Base-by-base conservation (phyloP, 345 rosid genomes). In the Pistacia integerrima region DNA sequence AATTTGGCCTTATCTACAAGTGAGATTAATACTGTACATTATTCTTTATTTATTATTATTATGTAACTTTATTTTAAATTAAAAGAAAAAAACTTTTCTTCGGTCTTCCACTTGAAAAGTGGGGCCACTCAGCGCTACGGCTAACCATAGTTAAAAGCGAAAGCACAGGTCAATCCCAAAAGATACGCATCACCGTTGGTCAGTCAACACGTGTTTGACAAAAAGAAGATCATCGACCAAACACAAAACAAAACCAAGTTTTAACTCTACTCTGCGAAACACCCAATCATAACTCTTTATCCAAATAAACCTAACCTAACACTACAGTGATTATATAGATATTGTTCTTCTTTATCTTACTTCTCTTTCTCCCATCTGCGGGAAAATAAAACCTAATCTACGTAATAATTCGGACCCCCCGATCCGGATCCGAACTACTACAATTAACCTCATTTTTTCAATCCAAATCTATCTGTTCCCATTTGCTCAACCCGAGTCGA, bases 331-430 rank as follows among this genome's bases (percentile, higher is more conserved):
- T 11, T 61, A 46, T 28, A 61, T 10, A 36, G 59, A 11, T 18
- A 49, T 62, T 59, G 18, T 16, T 41, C 14, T 38, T 33, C 46
- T 17, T 10, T 66, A 67, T n/a, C 54, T 6, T 1, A 6, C 22
- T 65, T 59, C 76, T 18, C 67, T 52, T 54, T 20, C 18, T 58
- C 65, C 63, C 67, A 49, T 71, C 74, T 35, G 74, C 67, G 33
- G 73, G 69, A 64, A 67, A 33, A 64, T 33, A 71, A 72, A 58
- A 25, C 67, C 13, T 30, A 28, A 18, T 48, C 55, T 74, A 64
- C 59, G 82, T 69, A 9, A 60, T 10, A 62, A 38, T 54, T 73
- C 65, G 77, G 77, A 69, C 33, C 76, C 60, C 66, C 61, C 62
- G 60, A 74, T 59, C 76, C 72, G 54, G 64, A 72, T 69, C 72